Evolutionary conservation across 352 stramenopile genomes (phyloP), one percentile per base, ranked within the genome.

Genomic region (Phytophthora capsici): DNA sequence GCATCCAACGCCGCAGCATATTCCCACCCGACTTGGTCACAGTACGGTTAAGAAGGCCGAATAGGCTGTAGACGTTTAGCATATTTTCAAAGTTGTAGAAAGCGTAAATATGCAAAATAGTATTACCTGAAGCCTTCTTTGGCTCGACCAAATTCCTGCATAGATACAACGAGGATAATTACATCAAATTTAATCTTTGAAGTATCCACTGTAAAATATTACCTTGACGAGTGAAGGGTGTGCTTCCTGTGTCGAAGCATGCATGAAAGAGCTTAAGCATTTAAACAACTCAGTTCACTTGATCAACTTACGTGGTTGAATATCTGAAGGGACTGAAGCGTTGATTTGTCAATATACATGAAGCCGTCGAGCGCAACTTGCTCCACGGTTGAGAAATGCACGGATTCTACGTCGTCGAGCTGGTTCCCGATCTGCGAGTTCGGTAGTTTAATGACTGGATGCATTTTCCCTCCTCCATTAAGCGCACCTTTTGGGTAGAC

Each of bases 111-210:
- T 22, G 36, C 14, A n/a, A n/a, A n/a, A n/a, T n/a, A n/a, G 23
- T 6, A 37, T 3, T 43, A 93, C 87, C 87, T 95, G 49, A 94
- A 93, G 5, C 87, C 87, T 82, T 95, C 87, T 67, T 94, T 96
- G 4, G 84, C 76, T 65, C 80, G 74, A n/a, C 86, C 87, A 55
- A 64, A 75, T 34, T 79, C 78, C 86, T 94, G 20, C 12, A 36
- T 72, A 28, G 12, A 14, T 19, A 23, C 25, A 50, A 45, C 16
- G 34, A 12, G 22, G 43, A 8, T 30, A 30, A n/a, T n/a, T n/a
- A n/a, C n/a, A n/a, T n/a, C n/a, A n/a, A n/a, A n/a, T n/a, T n/a
- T n/a, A n/a, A n/a, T n/a, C 7, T 34, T 34, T 4, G 28, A 34
- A 32, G 28, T 32, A 32, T 28, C 25, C 25, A 28, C 28, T 34